Evolutionary conservation across 2,329 filamentous ascomycete genomes (phyloP).

Genomic region (Fusarium camptoceras): DNA sequence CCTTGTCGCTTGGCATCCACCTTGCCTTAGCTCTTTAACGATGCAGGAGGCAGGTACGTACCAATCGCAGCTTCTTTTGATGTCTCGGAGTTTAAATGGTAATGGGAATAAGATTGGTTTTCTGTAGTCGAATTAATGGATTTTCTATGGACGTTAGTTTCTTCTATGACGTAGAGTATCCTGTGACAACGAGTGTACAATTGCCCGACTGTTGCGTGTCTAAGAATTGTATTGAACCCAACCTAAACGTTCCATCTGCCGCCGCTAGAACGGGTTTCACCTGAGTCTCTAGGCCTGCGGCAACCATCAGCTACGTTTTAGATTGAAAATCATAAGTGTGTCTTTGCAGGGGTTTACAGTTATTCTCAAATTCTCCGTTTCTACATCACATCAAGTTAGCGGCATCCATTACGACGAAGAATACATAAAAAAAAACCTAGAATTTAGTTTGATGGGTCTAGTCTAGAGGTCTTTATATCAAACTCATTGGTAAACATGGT

Average conservation of each 20-base stretch:
- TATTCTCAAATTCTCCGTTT: not conserved
- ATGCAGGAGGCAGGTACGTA: constrained; percentile 33
- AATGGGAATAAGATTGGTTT: not conserved
- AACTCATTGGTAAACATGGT: not conserved
- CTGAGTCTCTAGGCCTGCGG: not conserved
- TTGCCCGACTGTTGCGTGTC: not conserved
- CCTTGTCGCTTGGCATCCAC: constrained; percentile 41
- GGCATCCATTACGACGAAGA: not conserved
- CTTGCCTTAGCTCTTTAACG: not conserved
- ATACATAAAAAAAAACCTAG: too few relatives aligned
- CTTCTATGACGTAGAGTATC: not conserved
- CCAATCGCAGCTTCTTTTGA: constrained; percentile 1
- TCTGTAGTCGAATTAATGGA: not conserved
- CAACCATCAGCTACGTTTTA: constrained; percentile 1
- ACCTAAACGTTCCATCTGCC: not conserved
- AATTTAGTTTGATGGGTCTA: not conserved
- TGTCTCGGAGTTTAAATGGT: not conserved
- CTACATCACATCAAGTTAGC: not conserved
- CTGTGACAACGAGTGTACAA: not conserved
- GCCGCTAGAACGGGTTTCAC: constrained; percentile 8
- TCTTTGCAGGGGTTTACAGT: not conserved
- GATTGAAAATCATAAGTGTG: not conserved
- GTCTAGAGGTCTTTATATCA: not conserved
- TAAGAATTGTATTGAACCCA: not conserved
- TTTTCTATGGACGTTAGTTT: not conserved